Base-by-base conservation (phyloP, 192 early-diverging fungal species). In the Coemansia sp. region DNA sequence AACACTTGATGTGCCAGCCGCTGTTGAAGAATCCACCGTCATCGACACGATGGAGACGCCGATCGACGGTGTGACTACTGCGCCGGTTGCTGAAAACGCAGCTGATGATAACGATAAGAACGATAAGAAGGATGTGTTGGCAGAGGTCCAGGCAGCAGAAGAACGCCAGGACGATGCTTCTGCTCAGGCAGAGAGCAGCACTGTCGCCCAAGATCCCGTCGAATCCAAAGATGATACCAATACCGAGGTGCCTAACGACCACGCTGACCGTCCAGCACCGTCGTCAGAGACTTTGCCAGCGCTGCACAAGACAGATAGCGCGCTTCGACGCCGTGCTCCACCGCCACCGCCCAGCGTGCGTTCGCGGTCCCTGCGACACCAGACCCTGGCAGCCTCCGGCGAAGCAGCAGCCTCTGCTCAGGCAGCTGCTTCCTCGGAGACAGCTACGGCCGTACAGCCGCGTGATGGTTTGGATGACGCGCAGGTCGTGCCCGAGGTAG, bases 251-350 rank as follows among this genome's bases (percentile, higher is more conserved):
- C n/a, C n/a, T n/a, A n/a, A n/a, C n/a, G 41, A 43, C 23, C 41
- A 20, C 14, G 24, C 41, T 43, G 41, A 3, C 3, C 19, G 20
- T 44, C 20, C 42, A 6, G 22, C 6, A 11, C 8, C 3, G 4
- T 8, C 24, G 9, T 8, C 18, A 1, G 5, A 11, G 14, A 15
- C 18, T 5, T 29, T 18, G 32, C 32, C 29, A 3, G 30, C 32
- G 30, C 38, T 33, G 39, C 28, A 19, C 4, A 73, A 59, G 64
- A 37, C 43, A 23, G 71, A 67, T 19, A 50, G 59, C 13, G 42
- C 48, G 6, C 55, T 54, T n/a, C 54, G 71, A 6, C 71, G 71
- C 19, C 71, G 71, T 20, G 71, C 71, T 7, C 71, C 28, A 10
- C 49, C 63, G 0, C 70, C 71, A 5, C 71, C 71, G 0, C 24